Evolutionary conservation across 208 protist species (phyloP), one percentile per base, ranked within the genome.

Genomic region (Acanthamoeba lenticulata): DNA sequence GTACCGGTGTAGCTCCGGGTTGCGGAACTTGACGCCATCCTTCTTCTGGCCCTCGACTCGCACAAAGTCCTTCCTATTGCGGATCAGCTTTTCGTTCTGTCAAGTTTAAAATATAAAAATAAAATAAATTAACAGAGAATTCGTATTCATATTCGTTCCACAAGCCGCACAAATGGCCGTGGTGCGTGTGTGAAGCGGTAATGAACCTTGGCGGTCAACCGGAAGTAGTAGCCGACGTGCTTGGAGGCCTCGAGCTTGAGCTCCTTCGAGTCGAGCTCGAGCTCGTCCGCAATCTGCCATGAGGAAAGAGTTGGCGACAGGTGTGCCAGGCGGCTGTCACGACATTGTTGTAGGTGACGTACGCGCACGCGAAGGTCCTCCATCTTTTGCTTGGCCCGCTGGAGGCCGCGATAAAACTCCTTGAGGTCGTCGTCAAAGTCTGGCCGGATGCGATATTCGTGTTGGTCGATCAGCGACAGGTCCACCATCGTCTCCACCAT

Each of bases 371-470:
- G 97, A 49, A 98, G 97, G 77, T 96, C 96, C 55, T 99, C 97
- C 93, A 99, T 98, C 29, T 96, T 93, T 44, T 96, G 95, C 74
- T 96, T 93, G 27, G 98, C 94, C 34, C 40, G 38, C 32, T 94
- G 74, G n/a, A 98, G 96, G 89, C 99, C 95, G 13, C 96, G 94
- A 60, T 98, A 96, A 67, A 99, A 95, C 83, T 94, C 95, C 77
- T 96, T 94, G 17, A 99, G 97, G n/a, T 98, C 97, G 72, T 98
- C 98, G 94, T 99, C 98, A 94, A 99, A 99, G 40, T 96, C 92
- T n/a, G 98, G 95, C 69, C 98, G 98, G 94, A 99, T 99, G 45
- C 96, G 38, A 72, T 96, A 97, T 44, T 97, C 94, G 90, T 97
- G 92, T 42, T 94, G 60, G 27, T 94, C 90, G 2, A 94, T 94